Conservation (phyloP, 2,329 filamentous ascomycete species). For the Verticillium zaregamsianum region DNA sequence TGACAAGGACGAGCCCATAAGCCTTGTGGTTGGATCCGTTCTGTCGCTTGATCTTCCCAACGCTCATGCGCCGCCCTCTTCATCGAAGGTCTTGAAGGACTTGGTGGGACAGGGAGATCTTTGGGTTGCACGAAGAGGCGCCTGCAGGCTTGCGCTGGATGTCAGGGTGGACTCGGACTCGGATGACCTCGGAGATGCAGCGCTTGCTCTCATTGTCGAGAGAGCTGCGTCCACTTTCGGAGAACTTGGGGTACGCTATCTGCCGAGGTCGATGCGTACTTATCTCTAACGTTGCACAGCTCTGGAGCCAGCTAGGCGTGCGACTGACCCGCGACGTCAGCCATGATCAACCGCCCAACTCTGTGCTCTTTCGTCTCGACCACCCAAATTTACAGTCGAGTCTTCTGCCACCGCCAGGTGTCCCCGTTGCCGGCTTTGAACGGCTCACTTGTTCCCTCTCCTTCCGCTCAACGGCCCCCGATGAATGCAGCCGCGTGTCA, state of each 20-base stretch:
- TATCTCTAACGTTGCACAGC: background rate
- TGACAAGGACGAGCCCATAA: background rate
- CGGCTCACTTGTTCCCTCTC: conserved; percentile 6
- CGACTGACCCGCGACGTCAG: background rate
- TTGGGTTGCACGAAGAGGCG: conserved; percentile 2
- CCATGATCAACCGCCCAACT: background rate
- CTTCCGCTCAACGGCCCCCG: conserved; percentile 2
- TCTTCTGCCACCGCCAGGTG: conserved; percentile 20
- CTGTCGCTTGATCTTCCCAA: background rate
- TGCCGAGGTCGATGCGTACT: background rate
- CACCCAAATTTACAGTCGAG: conserved; percentile 28
- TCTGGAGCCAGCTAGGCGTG: conserved; percentile 10
- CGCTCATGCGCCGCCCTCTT: background rate
- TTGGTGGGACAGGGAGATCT: background rate
- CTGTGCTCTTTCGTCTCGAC: conserved; percentile 28
- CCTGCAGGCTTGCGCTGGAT: background rate
- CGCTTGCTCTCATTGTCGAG: background rate
- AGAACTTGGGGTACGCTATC: background rate
- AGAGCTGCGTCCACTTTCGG: background rate
- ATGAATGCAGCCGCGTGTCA: background rate
- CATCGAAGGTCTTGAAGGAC: background rate
- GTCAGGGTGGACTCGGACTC: background rate
- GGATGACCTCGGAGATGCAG: background rate
- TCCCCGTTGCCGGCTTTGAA: conserved; percentile 20
- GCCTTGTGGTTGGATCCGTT: background rate